Percentiles rank a stretch among this genome's conserved stretches.
These are phyloP conservation scores for Eucalyptus regnans DNA, from an alignment of 345 rosid genomes.

Conservation along the genomic window DNA sequence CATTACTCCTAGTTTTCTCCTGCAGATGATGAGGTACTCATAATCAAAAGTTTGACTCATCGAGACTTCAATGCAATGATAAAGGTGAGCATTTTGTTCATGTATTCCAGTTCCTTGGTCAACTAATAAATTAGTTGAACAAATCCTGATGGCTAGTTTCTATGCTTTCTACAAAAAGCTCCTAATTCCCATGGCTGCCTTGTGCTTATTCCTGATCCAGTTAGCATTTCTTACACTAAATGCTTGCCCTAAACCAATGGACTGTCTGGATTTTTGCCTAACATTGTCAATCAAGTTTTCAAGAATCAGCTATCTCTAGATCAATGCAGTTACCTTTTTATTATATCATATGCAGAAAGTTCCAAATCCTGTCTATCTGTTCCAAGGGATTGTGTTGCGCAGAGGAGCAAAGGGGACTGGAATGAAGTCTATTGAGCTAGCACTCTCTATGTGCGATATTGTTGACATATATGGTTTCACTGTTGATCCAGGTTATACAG, in stretches of 20 bases:
- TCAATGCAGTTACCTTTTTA: background rate
- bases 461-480: conserved; percentile 97
- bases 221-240: background rate
- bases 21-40: conserved; percentile 87
- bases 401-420: conserved; percentile 99
- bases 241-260: background rate
- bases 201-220: background rate
- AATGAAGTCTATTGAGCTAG: conserved; percentile 93
- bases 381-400: conserved; percentile 93
- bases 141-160: background rate
- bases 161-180: background rate
- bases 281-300: background rate
- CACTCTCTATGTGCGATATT: conserved; percentile 92
- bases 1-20: background rate
- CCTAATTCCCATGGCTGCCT: background rate
- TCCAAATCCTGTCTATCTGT: conserved; percentile 96
- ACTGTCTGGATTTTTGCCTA: background rate
- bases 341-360: conserved; percentile 42
- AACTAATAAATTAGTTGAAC: background rate
- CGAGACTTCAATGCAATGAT: conserved; percentile 87
- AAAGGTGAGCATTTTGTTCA: conserved; percentile 38
- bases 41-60: conserved; percentile 89
- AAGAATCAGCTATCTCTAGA: background rate
- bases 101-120: background rate
- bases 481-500: conserved; percentile 98